A percentile compares a stretch with the other conserved stretches of the same genome.
Conservation (phyloP, 208 protist species). For the Borovskyia barvae region DNA sequence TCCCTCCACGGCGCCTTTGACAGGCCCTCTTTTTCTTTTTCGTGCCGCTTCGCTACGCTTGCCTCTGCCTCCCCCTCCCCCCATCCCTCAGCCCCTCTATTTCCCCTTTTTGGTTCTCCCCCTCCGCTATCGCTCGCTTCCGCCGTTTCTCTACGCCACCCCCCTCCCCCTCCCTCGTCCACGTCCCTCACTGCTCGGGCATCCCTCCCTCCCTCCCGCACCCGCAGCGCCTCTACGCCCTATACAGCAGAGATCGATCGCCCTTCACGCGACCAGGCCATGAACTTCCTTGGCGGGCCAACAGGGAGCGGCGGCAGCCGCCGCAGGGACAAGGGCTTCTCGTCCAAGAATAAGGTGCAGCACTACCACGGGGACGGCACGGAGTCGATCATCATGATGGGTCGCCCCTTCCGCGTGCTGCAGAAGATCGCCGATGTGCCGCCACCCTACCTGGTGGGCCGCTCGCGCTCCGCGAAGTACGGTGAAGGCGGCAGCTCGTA, state of each 20-base stretch:
- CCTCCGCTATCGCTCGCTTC: neutral
- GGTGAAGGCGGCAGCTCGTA: constrained; percentile 41
- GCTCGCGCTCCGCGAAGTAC: constrained; percentile 28
- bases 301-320: constrained; percentile 6
- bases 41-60: neutral
- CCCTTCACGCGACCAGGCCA: too few relatives aligned
- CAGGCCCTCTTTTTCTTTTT: neutral
- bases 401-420: constrained; percentile 76
- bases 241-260: too few relatives aligned
- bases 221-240: too few relatives aligned
- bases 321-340: constrained; percentile 76
- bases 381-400: constrained; percentile 80
- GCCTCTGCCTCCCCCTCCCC: neutral
- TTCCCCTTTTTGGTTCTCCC: neutral
- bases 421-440: constrained; percentile 59
- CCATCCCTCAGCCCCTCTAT: neutral
- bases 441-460: constrained; percentile 28
- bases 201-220: too few relatives aligned
- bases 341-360: constrained; percentile 77
- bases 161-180: too few relatives aligned
- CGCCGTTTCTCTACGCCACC: too few relatives aligned
- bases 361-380: constrained; percentile 76
- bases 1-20: too few relatives aligned
- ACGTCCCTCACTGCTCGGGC: too few relatives aligned
- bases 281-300: constrained; percentile 28